phyloP scores from a whole-genome alignment of 225 moss, liverwort and hornwort species.

The Polytrichum formosum region DNA sequence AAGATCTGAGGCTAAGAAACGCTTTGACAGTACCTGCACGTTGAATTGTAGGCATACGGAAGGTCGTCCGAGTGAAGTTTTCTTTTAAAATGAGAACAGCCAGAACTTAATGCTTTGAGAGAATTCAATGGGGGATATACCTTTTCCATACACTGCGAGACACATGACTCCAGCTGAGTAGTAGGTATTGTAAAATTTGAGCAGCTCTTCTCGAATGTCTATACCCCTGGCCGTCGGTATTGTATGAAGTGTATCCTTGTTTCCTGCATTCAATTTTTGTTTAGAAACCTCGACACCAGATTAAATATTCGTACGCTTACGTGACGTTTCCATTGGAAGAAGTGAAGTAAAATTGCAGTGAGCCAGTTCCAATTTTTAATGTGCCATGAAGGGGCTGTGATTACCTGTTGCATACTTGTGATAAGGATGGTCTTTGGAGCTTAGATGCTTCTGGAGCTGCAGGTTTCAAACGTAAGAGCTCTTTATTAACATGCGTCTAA shows the following conservation, averaged over 20 bases:
- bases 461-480: neutral
- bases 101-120: neutral
- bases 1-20: neutral
- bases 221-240: constrained; percentile 63
- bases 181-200: constrained; percentile 66
- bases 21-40: no score
- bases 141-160: constrained; percentile 77
- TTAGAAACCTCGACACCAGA: no score
- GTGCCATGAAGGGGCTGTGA: neutral
- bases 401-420: constrained; percentile 93
- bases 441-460: constrained; percentile 86
- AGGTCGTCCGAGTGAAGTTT: no score
- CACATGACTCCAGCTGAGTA: constrained; percentile 91
- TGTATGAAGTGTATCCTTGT: constrained; percentile 71
- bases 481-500: no score
- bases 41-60: no score
- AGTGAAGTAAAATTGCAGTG: no score
- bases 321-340: no score
- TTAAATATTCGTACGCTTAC: no score
- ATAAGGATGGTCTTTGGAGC: constrained; percentile 86
- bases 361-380: no score
- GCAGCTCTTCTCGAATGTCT: constrained; percentile 72
- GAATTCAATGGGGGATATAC: constrained; percentile 18
- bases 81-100: neutral
- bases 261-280: constrained; percentile 36